These are phyloP conservation scores for Claviceps sorghi DNA, from an alignment of 2,329 filamentous ascomycete species.

Conservation along the genomic window DNA sequence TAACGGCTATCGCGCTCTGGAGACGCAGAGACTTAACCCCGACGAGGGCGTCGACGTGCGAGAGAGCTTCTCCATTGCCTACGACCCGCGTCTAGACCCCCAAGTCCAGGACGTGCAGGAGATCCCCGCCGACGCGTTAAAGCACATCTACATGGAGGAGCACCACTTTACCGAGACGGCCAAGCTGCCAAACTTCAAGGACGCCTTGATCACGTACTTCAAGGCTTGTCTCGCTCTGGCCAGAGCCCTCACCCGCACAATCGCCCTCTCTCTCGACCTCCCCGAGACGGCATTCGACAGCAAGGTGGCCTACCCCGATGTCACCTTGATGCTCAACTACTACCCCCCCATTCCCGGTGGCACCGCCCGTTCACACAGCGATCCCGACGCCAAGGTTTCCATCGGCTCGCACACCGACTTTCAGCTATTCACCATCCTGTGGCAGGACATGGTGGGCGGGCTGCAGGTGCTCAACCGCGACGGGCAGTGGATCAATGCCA, in stretches of 20 bases:
- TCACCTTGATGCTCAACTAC: constrained; percentile 26
- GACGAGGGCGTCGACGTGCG: constrained; percentile 34
- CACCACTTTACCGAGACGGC: constrained; percentile 24
- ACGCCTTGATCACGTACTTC: constrained; percentile 32
- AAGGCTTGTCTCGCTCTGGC: constrained; percentile 32
- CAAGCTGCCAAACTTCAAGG: constrained; percentile 33
- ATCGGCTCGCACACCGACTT: constrained; percentile 40
- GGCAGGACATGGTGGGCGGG: constrained; percentile 27
- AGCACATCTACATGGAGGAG: constrained; percentile 30
- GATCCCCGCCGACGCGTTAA: constrained; percentile 28
- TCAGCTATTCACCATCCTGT: constrained; percentile 34
- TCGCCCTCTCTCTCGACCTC: constrained; percentile 40
- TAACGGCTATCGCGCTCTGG: constrained; percentile 32
- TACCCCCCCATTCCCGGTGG: constrained; percentile 16
- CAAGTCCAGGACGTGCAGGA: constrained; percentile 23
- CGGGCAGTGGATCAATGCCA: constrained; percentile 27
- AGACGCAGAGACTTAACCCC: constrained; percentile 32
- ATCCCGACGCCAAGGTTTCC: constrained; percentile 16
- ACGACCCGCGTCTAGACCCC: constrained; percentile 38
- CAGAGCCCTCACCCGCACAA: constrained; percentile 33
- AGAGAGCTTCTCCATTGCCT: constrained; percentile 37
- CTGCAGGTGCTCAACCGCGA: constrained; percentile 27
- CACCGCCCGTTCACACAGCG: not conserved
- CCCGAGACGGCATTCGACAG: constrained; percentile 40
- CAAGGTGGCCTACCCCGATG: constrained; percentile 36